Conservation (phyloP, 2,329 filamentous ascomycete species). For the Lasiodiplodia sp. region DNA sequence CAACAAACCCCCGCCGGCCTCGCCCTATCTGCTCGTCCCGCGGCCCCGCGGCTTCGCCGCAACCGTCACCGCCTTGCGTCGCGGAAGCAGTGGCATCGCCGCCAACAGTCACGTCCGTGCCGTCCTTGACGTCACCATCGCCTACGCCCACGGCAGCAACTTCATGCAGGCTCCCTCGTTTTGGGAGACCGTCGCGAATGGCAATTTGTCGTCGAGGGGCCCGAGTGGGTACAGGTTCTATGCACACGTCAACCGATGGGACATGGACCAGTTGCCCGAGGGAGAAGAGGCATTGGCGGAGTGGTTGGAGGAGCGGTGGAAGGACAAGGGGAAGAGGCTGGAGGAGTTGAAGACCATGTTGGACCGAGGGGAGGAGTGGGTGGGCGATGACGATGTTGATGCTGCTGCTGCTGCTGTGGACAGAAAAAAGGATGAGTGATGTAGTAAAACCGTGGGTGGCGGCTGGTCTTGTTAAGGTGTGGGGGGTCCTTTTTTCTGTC, state of each 20-base stretch:
- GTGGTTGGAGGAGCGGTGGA: slow-evolving; percentile 47
- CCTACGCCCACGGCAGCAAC: slow-evolving; percentile 39
- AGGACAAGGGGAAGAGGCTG: slow-evolving; percentile 45
- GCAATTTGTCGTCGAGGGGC: slow-evolving; percentile 32
- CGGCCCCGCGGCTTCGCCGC: slow-evolving; percentile 68
- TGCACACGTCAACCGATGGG: slow-evolving; percentile 44
- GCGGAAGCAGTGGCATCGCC: not conserved
- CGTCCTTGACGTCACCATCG: slow-evolving; percentile 50
- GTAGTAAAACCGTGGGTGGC: too few relatives aligned
- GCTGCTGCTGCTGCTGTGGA: too few relatives aligned
- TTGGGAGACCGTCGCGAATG: slow-evolving; percentile 38
- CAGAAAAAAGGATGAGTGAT: too few relatives aligned
- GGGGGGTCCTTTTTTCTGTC: too few relatives aligned
- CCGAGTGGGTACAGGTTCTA: slow-evolving; percentile 39
- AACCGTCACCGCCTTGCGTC: slow-evolving; percentile 61
- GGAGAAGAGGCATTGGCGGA: slow-evolving; percentile 39
- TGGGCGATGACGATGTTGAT: not conserved
- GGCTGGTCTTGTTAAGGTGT: too few relatives aligned
- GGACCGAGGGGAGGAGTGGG: slow-evolving; percentile 22
- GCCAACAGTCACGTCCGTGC: slow-evolving; percentile 43
- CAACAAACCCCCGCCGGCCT: slow-evolving; percentile 58
- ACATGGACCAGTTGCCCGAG: slow-evolving; percentile 38
- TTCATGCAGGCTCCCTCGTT: slow-evolving; percentile 46
- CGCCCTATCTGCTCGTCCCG: slow-evolving; percentile 64
- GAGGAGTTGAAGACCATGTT: slow-evolving; percentile 36